These are phyloP conservation scores for Penicillium vulpinum DNA, from an alignment of 2,329 filamentous ascomycete species.

Conservation along the genomic window DNA sequence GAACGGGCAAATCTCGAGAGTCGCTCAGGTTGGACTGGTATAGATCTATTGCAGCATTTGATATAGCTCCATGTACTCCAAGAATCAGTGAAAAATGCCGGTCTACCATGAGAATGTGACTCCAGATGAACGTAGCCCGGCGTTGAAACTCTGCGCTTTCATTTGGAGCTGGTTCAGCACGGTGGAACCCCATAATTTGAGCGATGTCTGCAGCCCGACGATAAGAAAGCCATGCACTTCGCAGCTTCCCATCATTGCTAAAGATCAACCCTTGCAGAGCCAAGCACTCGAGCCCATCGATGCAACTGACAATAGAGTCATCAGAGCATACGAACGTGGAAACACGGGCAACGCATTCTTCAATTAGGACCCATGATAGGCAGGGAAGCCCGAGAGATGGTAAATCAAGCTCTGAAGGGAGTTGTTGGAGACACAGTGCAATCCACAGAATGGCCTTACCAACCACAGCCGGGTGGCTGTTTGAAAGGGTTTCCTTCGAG, in stretches of 20 bases:
- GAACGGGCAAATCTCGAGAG: neutral
- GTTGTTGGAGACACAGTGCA: conserved; percentile 11
- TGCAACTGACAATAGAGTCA: conserved; percentile 6
- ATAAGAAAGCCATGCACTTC: conserved; percentile 15
- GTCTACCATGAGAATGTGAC: conserved; percentile 8
- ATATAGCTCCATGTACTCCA: conserved; percentile 10
- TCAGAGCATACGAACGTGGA: conserved; percentile 2
- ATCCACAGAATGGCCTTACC: conserved; percentile 10
- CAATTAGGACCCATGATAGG: conserved; percentile 1
- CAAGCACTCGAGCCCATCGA: conserved; percentile 16
- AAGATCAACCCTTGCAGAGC: conserved; percentile 7
- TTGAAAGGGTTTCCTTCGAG: neutral
- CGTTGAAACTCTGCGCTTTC: neutral
- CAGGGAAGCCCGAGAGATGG: conserved; percentile 1
- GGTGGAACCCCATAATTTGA: conserved; percentile 13
- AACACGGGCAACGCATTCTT: conserved; percentile 3
- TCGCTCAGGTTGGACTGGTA: neutral
- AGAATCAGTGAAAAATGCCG: conserved; percentile 11
- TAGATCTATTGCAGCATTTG: conserved; percentile 7
- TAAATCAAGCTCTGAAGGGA: neutral
- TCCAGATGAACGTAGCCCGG: conserved; percentile 6
- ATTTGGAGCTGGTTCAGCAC: neutral
- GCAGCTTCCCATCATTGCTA: conserved; percentile 12
- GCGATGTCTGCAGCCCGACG: conserved; percentile 7
- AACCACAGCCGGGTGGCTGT: conserved; percentile 3